A percentile compares a stretch with the other conserved stretches of the same genome.
phyloP scores from a whole-genome alignment of 768 basidiomycete genomes.

The Gymnopilus dilepis region DNA sequence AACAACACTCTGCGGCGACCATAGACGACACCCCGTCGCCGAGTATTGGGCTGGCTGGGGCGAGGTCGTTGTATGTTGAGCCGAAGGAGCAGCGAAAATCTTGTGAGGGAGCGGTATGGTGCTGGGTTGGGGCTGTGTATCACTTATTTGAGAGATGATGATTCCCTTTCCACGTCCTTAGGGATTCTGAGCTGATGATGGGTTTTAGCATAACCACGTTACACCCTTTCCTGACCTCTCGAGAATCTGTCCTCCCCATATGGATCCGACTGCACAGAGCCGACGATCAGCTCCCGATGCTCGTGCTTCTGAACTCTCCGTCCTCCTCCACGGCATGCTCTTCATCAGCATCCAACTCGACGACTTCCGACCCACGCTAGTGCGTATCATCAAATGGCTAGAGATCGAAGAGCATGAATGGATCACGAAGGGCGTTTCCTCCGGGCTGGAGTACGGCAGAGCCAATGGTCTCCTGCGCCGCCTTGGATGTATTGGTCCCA shows the following conservation, averaged over 20 bases:
- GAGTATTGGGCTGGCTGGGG: conserved; percentile 87
- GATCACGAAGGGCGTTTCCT: conserved; percentile 93
- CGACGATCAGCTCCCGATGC: too few species aligned
- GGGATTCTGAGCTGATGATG: neutral
- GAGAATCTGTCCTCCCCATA: conserved; percentile 29
- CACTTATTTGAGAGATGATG: neutral
- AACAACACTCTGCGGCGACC: conserved; percentile 55
- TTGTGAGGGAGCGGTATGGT: conserved; percentile 30
- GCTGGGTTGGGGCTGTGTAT: too few species aligned
- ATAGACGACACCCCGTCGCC: conserved; percentile 72
- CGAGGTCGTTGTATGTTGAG: conserved; percentile 81
- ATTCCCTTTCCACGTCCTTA: too few species aligned
- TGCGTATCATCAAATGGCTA: conserved; percentile 86
- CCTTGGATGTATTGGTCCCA: conserved; percentile 54
- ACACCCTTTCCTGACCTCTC: too few species aligned
- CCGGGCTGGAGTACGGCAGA: conserved; percentile 88
- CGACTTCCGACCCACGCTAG: conserved; percentile 72
- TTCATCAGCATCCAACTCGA: too few species aligned
- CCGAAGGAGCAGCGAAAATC: conserved; percentile 72
- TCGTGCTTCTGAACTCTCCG: too few species aligned
- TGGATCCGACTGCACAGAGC: conserved; percentile 2
- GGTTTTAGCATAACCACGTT: too few species aligned
- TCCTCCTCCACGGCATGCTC: too few species aligned
- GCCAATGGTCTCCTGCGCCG: conserved; percentile 72
- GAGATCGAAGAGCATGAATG: conserved; percentile 88